phyloP scores from a whole-genome alignment of 2,329 filamentous ascomycete genomes.

The Neofusicoccum ribis region DNA sequence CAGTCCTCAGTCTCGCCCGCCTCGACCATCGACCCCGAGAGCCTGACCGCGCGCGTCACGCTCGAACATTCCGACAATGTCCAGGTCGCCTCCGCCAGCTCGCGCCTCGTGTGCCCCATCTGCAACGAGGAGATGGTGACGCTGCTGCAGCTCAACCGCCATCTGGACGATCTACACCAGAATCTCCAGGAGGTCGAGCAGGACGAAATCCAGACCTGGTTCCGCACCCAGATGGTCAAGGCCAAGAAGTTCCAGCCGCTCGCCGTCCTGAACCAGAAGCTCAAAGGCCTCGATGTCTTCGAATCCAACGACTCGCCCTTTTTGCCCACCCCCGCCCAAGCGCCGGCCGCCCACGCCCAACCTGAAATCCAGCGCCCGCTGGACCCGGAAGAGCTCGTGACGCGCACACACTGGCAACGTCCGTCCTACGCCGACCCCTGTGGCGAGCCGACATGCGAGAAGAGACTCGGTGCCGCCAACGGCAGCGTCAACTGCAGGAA shows the following conservation, averaged over 20 bases:
- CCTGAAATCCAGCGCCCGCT: conserved; percentile 35
- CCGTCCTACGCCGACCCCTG: conserved; percentile 73
- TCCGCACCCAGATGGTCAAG: conserved; percentile 90
- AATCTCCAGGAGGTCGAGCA: conserved; percentile 86
- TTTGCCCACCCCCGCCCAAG: conserved; percentile 35
- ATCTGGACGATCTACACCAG: conserved; percentile 86
- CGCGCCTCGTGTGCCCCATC: conserved; percentile 88
- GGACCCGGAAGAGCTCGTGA: conserved; percentile 90
- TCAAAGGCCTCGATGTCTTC: conserved; percentile 89
- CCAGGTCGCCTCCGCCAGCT: conserved; percentile 59
- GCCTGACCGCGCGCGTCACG: conserved; percentile 79
- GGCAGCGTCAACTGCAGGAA: conserved; percentile 91
- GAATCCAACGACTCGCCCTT: conserved; percentile 77
- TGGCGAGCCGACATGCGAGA: conserved; percentile 83
- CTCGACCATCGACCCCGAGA: conserved; percentile 70
- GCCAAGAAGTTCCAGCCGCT: conserved; percentile 91
- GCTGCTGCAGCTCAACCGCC: conserved; percentile 80
- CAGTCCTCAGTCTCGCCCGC: conserved; percentile 71
- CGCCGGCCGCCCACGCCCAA: conserved; percentile 37
- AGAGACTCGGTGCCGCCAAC: conserved; percentile 73
- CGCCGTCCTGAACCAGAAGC: conserved; percentile 87
- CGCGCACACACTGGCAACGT: conserved; percentile 84
- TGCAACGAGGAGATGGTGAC: conserved; percentile 98
- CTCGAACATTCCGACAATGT: conserved; percentile 61
- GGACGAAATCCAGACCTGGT: conserved; percentile 96